Base-by-base conservation (phyloP, 805 yeast genomes). In the Yamadazyma tumulicola region DNA sequence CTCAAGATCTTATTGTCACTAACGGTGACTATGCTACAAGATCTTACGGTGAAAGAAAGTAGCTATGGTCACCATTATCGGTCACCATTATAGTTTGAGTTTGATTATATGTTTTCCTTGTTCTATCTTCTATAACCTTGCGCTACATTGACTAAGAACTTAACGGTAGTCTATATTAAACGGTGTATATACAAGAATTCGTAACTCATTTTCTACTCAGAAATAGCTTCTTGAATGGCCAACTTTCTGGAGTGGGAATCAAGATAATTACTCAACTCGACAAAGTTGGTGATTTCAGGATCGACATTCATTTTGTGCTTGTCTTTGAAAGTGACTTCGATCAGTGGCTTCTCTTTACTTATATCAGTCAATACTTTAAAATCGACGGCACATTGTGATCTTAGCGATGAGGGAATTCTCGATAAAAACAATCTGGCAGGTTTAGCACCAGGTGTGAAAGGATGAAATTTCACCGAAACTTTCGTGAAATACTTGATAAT, bases 401-500 rank as follows among this genome's bases (percentile, higher is more conserved):
- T 80, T 49, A 79, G 67, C 19, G 78, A 66, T 5, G 93, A 87
- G 8, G 97, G 97, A 27, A 89, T 75, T 34, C 85, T 73, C 8
- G 93, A 72, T 29, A 89, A 70, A 49, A 89, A 81, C 6, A 84
- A 65, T 49, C 97, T 77, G 4, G 95, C 88, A 5, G 84, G 68
- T 57, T 81, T 84, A 28, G 88, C 93, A 46, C 83, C 84, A 19
- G 69, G 59, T 1, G 79, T 75, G 44, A 83, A 72, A 1, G 96
- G 96, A 57, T 85, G 78, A 70, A 89, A 86, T 52, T 71, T 78
- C 27, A 91, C 85, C 28, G 69, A 67, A 6, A 87, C 86, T 45
- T 78, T 77, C 22, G 88, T 70, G 64, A 91, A 86, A 63, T 83
- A 89, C 61, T 86, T 87, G 25, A 97, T 91, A 52, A 89, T 84